These are phyloP conservation scores for Cadophora malorum DNA, from an alignment of 2,329 filamentous ascomycete genomes.

Conservation along the genomic window DNA sequence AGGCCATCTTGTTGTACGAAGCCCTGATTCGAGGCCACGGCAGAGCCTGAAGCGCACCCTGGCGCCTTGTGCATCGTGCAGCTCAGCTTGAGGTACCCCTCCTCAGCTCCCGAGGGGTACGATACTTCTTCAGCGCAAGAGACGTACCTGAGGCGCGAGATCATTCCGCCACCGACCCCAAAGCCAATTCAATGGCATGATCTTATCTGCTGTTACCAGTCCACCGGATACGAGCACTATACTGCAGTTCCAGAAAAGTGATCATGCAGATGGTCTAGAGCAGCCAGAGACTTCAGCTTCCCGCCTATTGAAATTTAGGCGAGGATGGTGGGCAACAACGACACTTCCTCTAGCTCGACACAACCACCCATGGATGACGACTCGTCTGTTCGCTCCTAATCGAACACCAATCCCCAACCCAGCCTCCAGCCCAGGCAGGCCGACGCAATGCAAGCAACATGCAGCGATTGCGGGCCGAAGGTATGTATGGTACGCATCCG, in stretches of 20 bases:
- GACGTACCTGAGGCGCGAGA: slow-evolving; percentile 14
- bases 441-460: slow-evolving; percentile 16
- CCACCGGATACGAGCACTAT: slow-evolving; percentile 21
- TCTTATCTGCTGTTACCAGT: slow-evolving; percentile 23
- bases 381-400: background rate
- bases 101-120: slow-evolving; percentile 20
- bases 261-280: slow-evolving; percentile 11
- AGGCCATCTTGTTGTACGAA: background rate
- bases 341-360: background rate
- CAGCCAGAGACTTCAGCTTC: slow-evolving; percentile 19
- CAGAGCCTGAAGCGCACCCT: slow-evolving; percentile 19
- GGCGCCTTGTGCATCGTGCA: background rate
- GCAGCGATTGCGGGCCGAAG: slow-evolving; percentile 17
- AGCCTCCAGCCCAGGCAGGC: slow-evolving; percentile 5
- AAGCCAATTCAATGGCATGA: slow-evolving; percentile 22
- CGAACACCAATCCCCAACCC: slow-evolving; percentile 8
- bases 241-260: background rate
- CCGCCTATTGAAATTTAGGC: slow-evolving; percentile 9
- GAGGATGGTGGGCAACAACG: background rate
- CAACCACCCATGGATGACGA: background rate
- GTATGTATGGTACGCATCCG: slow-evolving; percentile 21
- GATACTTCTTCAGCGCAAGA: slow-evolving; percentile 11
- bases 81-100: slow-evolving; percentile 20
- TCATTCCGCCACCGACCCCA: slow-evolving; percentile 17
- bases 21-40: slow-evolving; percentile 21